Base-by-base conservation (phyloP, 805 yeast genomes). In the Candida xiaguanensis region DNA sequence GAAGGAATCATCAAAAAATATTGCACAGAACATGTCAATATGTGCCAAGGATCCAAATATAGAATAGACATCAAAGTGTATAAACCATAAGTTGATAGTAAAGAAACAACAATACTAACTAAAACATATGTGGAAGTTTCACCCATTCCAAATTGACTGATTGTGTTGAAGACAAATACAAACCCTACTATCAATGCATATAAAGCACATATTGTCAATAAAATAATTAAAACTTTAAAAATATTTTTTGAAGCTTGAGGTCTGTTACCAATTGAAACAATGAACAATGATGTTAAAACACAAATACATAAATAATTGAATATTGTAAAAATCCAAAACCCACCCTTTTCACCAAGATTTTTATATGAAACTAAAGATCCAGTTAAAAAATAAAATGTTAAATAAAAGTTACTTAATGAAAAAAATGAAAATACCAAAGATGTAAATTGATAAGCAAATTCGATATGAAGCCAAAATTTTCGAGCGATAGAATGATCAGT, bases 21-120 rank as follows among this genome's bases (percentile, higher is more conserved):
- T 60, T 91, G 99, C 4, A 80, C 40, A 0, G 95, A 80, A 33
- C 95, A 87, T 2, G 96, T 84, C 29, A 93, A 35, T 58, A 91
- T 78, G 57, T 93, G 99, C 97, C 98, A 91, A 52, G 98, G 98
- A 55, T 91, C 98, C 58, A 91, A 58, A 61, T 90, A 91, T 40
- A 91, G 58, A 33, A 91, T 47, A 5, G 97, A 89, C 77, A 86
- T 84, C 47, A 89, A 57, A 0, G 78, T 73, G 56, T 93, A 93
- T 30, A 91, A 68, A 4, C 98, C 99, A 56, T 90, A 90, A 0
- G 99, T 93, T 23, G 98, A 88, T 9, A 84, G 69, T 51, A 93
- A 58, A 1, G 97, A 86, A 5, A 93, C 80, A 32, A 91, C 82
- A 42, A 93, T 81, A 47, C 90, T 85, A 11, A 85, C 68, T 50